Base-by-base conservation (phyloP, 2,329 filamentous ascomycete genomes). In the Tetracladium maxilliforme region DNA sequence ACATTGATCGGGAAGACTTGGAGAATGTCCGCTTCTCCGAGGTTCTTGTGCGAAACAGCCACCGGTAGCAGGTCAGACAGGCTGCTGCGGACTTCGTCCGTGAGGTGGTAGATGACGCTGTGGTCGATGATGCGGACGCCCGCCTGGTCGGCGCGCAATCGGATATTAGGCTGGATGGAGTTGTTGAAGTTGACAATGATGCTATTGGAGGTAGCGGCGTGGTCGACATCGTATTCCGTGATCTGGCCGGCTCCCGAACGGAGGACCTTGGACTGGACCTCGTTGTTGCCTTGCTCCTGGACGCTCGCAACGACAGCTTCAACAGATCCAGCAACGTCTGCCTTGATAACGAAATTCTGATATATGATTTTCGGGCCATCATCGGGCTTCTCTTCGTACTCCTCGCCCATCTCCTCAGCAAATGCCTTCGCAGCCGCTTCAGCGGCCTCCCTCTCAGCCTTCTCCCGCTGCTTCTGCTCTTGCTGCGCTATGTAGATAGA, bases 331-430 rank as follows among this genome's bases (percentile, higher is more conserved):
- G 78, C 80, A 11, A 95, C 90, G 41, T 98, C 90, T 27, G 76
- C 86, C 51, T 92, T 93, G 54, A 98, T 62, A 30, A 90, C 70
- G 49, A 95, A 90, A n/a, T n/a, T n/a, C n/a, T n/a, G n/a, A 39
- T 78, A 78, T 23, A 93, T 64, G 10, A 64, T 54, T 25, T 59
- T 58, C 6, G 63, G 50, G 7, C 59, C 56, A 17, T 51, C 55
- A 5, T 47, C 45, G 0, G 43, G 35, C 16, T 43, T 41, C 14
- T 43, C 43, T 13, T 36, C 41, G 4, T 40, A 40, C 16, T 42
- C 41, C 10, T 38, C 37, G 17, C 30, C 29, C 6, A 30, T 37
- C 18, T 33, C 33, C 4, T 36, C 30, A n/a, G 39, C 31, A 7
- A 35, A 35, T 11, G 37, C 33, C 22, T 38, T 33, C 23, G 38